These are phyloP conservation scores for Pseudognaphalium luteoalbum DNA, from an alignment of 129 eudicot species.

Conservation along the genomic window DNA sequence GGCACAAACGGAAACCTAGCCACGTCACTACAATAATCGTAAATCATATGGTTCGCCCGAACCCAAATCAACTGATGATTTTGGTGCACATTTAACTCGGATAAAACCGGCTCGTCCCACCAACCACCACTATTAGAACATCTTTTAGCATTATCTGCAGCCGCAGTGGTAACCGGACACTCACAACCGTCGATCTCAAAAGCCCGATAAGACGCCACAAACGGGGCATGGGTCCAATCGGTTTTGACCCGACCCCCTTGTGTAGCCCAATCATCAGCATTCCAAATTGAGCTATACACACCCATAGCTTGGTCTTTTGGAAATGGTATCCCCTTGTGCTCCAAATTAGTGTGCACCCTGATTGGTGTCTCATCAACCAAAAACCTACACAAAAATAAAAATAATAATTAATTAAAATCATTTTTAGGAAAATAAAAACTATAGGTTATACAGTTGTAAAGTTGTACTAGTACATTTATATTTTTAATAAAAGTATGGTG, in stretches of 20 bases:
- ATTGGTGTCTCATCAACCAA: constrained; percentile 88
- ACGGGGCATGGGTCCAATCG: constrained; percentile 89
- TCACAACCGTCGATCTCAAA: constrained; percentile 76
- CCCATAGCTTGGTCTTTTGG: constrained; percentile 95
- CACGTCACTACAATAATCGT: constrained; percentile 72
- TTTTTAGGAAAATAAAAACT: not conserved
- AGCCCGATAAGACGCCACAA: constrained; percentile 68
- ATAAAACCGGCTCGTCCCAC: constrained; percentile 81
- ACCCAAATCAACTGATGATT: constrained; percentile 90
- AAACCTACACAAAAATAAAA: constrained; percentile 44
- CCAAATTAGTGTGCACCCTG: constrained; percentile 77
- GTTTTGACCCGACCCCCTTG: constrained; percentile 95
- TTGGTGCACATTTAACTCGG: constrained; percentile 77
- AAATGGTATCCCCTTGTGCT: constrained; percentile 80
- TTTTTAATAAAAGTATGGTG: constrained; percentile 11
- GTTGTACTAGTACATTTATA: constrained; percentile 15
- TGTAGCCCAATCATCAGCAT: constrained; percentile 98
- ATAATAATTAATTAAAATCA: not conserved
- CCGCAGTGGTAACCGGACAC: constrained; percentile 57
- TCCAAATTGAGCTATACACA: constrained; percentile 96
- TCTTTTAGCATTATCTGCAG: constrained; percentile 44
- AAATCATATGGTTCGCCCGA: constrained; percentile 75
- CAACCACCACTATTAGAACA: constrained; percentile 62
- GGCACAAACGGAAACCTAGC: constrained; percentile 66
- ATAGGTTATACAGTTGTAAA: not conserved